Conservation (phyloP, 2,329 filamentous ascomycete species). For the Sporothrix protearum region DNA sequence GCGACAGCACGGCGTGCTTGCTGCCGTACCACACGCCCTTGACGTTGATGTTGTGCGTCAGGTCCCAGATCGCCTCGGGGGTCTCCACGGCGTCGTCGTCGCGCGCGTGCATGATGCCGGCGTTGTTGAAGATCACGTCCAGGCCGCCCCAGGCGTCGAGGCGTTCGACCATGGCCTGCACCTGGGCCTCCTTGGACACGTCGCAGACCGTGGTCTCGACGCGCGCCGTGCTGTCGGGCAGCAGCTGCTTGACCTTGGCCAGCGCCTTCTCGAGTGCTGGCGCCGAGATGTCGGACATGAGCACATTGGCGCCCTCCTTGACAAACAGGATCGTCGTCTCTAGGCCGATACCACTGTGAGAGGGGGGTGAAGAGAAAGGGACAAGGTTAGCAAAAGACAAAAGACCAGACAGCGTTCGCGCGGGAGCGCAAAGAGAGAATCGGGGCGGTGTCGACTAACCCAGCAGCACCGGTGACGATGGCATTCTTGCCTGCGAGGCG, state of each 20-base stretch:
- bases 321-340: constrained; percentile 88
- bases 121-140: constrained; percentile 96
- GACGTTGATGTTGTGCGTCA: constrained; percentile 91
- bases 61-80: constrained; percentile 86
- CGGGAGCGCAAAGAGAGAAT: too few relatives aligned
- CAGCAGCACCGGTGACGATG: constrained; percentile 78
- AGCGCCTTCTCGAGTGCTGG: constrained; percentile 73
- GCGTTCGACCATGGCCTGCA: constrained; percentile 68
- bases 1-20: constrained; percentile 82
- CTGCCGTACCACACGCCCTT: constrained; percentile 97
- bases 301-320: constrained; percentile 78
- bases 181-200: constrained; percentile 79
- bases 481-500: constrained; percentile 60
- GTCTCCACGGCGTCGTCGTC: constrained; percentile 79
- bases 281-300: constrained; percentile 81
- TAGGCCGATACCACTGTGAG: constrained; percentile 76
- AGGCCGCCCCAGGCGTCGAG: constrained; percentile 82
- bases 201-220: constrained; percentile 66
- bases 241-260: constrained; percentile 69
- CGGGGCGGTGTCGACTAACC: constrained; percentile 52
- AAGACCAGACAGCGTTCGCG: too few relatives aligned
- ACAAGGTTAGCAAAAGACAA: not conserved
- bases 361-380: not conserved
- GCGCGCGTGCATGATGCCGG: constrained; percentile 89
- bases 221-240: constrained; percentile 53